These are phyloP conservation scores for Aspergillus sp. DNA, from an alignment of 2,329 filamentous ascomycete species.

Conservation along the genomic window DNA sequence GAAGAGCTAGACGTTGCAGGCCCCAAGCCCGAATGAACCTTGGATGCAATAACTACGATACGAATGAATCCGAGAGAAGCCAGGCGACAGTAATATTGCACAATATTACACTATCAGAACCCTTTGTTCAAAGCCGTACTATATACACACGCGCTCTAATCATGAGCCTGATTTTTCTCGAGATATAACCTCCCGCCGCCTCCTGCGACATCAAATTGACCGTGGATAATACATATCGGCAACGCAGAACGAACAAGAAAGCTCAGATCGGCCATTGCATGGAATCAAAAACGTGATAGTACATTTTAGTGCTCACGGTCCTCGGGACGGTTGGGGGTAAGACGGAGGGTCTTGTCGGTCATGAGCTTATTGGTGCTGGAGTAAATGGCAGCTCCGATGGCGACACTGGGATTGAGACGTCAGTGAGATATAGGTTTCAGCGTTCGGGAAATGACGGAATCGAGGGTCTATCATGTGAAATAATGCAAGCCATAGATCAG, in stretches of 20 bases:
- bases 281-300: conserved; percentile 31
- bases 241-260: conserved; percentile 19
- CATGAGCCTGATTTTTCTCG: conserved; percentile 26
- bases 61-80: conserved; percentile 14
- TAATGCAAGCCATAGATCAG: conserved; percentile 5
- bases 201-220: conserved; percentile 27
- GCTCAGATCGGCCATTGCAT: conserved; percentile 28
- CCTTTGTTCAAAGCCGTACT: conserved; percentile 31
- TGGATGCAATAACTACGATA: conserved; percentile 15
- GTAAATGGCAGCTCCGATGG: conserved; percentile 77
- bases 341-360: conserved; percentile 88
- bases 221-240: conserved; percentile 31
- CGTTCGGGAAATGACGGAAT: conserved; percentile 18
- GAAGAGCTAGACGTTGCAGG: conserved; percentile 93
- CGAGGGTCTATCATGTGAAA: conserved; percentile 13
- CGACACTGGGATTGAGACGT: conserved; percentile 49
- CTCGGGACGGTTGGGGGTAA: conserved; percentile 66
- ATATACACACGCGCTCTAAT: conserved; percentile 40
- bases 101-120: conserved; percentile 27
- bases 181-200: conserved; percentile 18
- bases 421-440: conserved; percentile 15
- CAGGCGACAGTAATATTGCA: conserved; percentile 28
- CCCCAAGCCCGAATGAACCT: conserved; percentile 69
- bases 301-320: conserved; percentile 41
- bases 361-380: conserved; percentile 78